Evolutionary conservation across 768 basidiomycete species (phyloP).

Genomic region (Dioszegia aurantiaca): DNA sequence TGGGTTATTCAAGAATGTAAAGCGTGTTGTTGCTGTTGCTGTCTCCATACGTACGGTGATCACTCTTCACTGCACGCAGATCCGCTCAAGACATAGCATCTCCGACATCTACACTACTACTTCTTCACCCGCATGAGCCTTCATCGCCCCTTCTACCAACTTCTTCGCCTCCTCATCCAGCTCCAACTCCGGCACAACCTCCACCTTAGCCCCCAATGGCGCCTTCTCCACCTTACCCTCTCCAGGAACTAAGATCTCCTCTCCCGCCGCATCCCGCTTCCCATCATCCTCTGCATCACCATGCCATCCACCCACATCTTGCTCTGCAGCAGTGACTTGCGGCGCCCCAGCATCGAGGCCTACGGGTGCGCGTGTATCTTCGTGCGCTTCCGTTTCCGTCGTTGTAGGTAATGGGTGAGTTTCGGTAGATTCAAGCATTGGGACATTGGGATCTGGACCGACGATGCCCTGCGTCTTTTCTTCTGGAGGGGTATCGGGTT

Average conservation of each 20-base stretch:
- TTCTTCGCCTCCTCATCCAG: constrained; percentile 35
- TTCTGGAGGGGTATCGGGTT: constrained; percentile 31
- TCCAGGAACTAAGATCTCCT: constrained; percentile 13
- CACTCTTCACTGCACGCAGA: too few relatives aligned
- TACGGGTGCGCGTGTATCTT: constrained; percentile 48
- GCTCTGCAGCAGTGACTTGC: constrained; percentile 40
- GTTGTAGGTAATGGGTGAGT: constrained; percentile 17
- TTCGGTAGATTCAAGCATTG: constrained; percentile 40
- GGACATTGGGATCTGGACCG: constrained; percentile 45
- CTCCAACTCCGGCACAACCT: constrained; percentile 31
- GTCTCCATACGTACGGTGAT: too few relatives aligned
- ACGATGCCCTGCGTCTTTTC: constrained; percentile 45
- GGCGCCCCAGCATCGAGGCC: constrained; percentile 50
- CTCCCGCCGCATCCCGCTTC: constrained; percentile 14
- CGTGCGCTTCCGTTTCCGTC: constrained; percentile 11
- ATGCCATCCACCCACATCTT: constrained; percentile 51
- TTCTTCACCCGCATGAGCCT: constrained; percentile 22
- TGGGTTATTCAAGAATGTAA: too few relatives aligned
- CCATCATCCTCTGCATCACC: constrained; percentile 48
- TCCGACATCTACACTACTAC: too few relatives aligned
- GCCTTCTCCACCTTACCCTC: constrained; percentile 10
- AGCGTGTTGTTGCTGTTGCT: too few relatives aligned
- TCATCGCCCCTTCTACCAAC: constrained; percentile 37
- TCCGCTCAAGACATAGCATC: too few relatives aligned
- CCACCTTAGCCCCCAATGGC: constrained; percentile 22